Percentiles rank a stretch among this genome's conserved stretches.
phyloP scores from a whole-genome alignment of 257 asterid genomes.

The Forsythia suspensa region DNA sequence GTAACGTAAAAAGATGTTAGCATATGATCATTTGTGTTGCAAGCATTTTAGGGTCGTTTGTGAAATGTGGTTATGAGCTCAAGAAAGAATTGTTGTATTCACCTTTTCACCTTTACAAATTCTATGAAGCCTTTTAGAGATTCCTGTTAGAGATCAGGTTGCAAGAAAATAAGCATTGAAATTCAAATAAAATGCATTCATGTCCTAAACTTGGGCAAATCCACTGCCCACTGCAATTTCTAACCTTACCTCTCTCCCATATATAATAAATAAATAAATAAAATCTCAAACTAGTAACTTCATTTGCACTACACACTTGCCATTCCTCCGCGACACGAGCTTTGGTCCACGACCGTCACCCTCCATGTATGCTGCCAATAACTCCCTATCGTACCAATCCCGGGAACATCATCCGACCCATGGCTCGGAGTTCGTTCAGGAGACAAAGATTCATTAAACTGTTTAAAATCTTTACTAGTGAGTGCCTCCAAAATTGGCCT shows the following conservation, averaged over 20 bases:
- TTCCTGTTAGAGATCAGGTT: not conserved
- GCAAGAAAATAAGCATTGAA: not conserved
- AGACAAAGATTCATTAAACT: constrained; percentile 26
- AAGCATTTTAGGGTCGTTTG: no score
- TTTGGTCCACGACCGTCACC: not conserved
- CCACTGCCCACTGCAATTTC: not conserved
- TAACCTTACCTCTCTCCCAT: not conserved
- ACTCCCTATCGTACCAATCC: constrained; percentile 50
- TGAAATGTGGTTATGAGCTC: not conserved
- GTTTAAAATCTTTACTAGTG: not conserved
- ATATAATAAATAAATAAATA: no score
- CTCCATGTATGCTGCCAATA: constrained; percentile 45
- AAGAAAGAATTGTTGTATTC: not conserved
- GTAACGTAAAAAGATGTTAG: no score
- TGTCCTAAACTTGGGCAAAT: not conserved
- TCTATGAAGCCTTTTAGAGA: not conserved
- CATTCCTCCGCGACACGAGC: constrained; percentile 15
- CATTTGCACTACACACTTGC: not conserved
- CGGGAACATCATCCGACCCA: constrained; percentile 29
- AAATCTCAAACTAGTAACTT: no score
- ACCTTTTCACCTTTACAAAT: not conserved
- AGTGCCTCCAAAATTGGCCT: constrained; percentile 41
- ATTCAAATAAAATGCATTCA: not conserved
- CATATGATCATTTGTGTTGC: no score
- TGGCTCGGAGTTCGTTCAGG: constrained; percentile 22